Conservation (phyloP, 1,284 basidiomycete species). For the Ganoderma resinaceum region DNA sequence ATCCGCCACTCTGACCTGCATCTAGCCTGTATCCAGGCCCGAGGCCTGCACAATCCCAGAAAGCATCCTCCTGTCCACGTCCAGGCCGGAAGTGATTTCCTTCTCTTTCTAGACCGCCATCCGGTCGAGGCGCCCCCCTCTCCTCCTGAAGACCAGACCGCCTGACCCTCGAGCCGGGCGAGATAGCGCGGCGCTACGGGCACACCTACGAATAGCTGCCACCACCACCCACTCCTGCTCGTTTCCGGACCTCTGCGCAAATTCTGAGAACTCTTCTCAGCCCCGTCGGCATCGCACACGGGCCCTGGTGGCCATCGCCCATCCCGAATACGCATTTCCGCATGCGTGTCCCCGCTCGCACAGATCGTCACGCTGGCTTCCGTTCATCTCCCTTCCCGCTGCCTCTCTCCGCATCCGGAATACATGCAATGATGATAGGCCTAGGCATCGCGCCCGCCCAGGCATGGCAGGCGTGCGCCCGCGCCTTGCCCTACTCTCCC, state of each 20-base stretch:
- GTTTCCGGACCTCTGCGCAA: slow-evolving; percentile 5
- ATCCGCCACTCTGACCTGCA: slow-evolving; percentile 4
- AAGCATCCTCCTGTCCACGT: slow-evolving; percentile 1
- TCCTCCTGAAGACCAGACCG: too few relatives aligned
- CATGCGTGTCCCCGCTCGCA: neutral
- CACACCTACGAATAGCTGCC: neutral
- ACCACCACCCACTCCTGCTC: neutral
- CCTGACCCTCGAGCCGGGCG: neutral
- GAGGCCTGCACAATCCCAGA: neutral
- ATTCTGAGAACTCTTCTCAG: neutral
- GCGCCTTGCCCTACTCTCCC: neutral
- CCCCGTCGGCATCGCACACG: slow-evolving; percentile 10
- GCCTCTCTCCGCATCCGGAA: neutral
- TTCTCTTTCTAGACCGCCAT: slow-evolving; percentile 12
- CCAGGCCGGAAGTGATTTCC: neutral
- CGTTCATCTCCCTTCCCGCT: neutral
- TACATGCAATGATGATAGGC: neutral
- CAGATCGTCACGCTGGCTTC: slow-evolving; percentile 2
- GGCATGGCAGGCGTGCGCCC: slow-evolving; percentile 1
- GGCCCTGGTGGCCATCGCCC: neutral
- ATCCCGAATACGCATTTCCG: slow-evolving; percentile 3
- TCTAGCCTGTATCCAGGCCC: neutral
- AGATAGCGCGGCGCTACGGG: neutral
- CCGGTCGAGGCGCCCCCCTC: slow-evolving; percentile 4
- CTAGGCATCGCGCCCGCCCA: slow-evolving; percentile 5